Base-by-base conservation (phyloP, 441 rosid species). In the Eruca vesicaria region DNA sequence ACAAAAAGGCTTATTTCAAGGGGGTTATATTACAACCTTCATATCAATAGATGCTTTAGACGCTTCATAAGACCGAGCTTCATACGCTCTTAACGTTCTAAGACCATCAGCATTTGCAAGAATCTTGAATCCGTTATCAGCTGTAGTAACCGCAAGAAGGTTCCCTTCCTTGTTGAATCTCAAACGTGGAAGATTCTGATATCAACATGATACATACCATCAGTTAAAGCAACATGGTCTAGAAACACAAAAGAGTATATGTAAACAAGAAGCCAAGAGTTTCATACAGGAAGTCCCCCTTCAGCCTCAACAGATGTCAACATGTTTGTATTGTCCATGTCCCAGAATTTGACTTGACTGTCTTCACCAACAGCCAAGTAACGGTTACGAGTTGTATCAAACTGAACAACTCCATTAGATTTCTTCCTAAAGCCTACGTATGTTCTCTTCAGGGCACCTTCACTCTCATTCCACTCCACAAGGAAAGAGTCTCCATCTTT, bases 351-450 rank as follows among this genome's bases (percentile, higher is more conserved):
- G 45, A 92, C 76, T 80, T 82, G 86, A 69, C 75, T 82, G 53
- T 92, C 97, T 75, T 92, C 97, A 23, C 97, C 97, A 67, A 86
- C 96, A 80, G 96, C 97, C 82, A 92, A 75, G 76, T 86, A 87
- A 55, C 86, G 87, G 70, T 90, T 90, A 74, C 84, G 86, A 11
- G 90, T 87, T 19, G 92, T 86, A 73, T 90, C 94, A 73, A 90
- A 90, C 73, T 86, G 90, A 73, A 90, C 89, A 76, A 87, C 91
- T 20, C 88, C 96, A 16, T 78, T 35, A 28, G 91, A 88, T 9
- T 82, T 84, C 82, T 87, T 87, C 70, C 93, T 85, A 58, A 92
- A 88, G 66, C 97, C 97, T 70, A 61, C 2, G 77, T 87, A 92
- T 10, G 85, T 81, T 45, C 94, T 80, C 72, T 86, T 92, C 41